Percentiles rank a stretch among this genome's conserved stretches.
These are phyloP conservation scores for Fusarium palustre DNA, from an alignment of 2,329 filamentous ascomycete genomes.

Conservation along the genomic window DNA sequence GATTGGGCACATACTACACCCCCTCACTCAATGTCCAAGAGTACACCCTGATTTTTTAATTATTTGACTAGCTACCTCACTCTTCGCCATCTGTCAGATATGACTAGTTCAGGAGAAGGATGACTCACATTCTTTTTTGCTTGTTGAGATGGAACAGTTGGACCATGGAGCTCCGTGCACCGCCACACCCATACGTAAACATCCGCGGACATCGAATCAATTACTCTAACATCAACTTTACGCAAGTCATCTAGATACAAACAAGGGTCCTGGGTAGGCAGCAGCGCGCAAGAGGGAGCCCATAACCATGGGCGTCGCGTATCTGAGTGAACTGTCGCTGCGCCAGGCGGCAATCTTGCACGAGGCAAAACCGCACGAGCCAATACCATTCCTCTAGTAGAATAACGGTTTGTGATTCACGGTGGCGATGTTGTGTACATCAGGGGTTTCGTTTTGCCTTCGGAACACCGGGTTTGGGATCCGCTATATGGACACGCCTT, in stretches of 20 bases:
- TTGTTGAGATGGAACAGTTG: slow-evolving; percentile 12
- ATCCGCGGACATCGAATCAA: slow-evolving; percentile 12
- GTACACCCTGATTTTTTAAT: neutral
- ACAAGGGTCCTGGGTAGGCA: slow-evolving; percentile 21
- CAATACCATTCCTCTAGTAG: slow-evolving; percentile 18
- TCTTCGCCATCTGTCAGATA: neutral
- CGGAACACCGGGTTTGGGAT: slow-evolving; percentile 9
- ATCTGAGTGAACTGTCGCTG: slow-evolving; percentile 12
- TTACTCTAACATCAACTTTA: neutral
- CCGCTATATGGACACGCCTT: slow-evolving; percentile 39
- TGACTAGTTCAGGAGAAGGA: neutral
- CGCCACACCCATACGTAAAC: slow-evolving; percentile 37
- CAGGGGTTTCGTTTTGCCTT: slow-evolving; percentile 2
- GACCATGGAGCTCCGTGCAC: slow-evolving; percentile 5
- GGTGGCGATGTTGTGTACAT: slow-evolving; percentile 18
- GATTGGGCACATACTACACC: slow-evolving; percentile 29
- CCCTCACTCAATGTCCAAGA: neutral
- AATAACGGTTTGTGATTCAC: slow-evolving; percentile 10
- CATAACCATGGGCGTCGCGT: neutral
- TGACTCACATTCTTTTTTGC: slow-evolving; percentile 30
- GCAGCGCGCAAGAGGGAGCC: slow-evolving; percentile 25
- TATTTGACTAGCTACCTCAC: neutral
- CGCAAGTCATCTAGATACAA: neutral
- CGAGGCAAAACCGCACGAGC: slow-evolving; percentile 13
- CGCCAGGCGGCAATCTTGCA: slow-evolving; percentile 8